Percentiles rank a stretch among this genome's conserved stretches.
phyloP scores from a whole-genome alignment of 257 asterid genomes.

The Solanum verrucosum region DNA sequence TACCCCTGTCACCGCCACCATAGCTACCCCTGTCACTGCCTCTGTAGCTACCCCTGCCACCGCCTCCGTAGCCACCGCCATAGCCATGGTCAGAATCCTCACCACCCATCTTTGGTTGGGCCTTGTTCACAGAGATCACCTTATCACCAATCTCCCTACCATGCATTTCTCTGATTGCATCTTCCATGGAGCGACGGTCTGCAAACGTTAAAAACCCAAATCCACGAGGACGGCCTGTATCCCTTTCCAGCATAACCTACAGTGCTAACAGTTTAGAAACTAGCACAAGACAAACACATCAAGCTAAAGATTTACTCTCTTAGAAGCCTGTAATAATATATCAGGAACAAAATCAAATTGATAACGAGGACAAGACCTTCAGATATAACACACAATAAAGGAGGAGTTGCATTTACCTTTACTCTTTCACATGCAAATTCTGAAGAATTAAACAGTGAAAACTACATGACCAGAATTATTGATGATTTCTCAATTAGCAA shows the following conservation, averaged over 20 bases:
- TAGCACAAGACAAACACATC: not conserved
- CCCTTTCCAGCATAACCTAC: conserved; percentile 92
- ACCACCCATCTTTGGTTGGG: conserved; percentile 77
- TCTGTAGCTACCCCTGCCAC: conserved; percentile 34
- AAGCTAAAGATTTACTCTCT: not conserved
- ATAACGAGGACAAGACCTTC: not conserved
- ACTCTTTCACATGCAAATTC: not conserved
- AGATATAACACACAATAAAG: not conserved
- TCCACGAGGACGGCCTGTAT: conserved; percentile 98
- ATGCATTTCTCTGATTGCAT: conserved; percentile 89
- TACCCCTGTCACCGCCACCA: conserved; percentile 48
- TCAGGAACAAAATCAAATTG: not conserved
- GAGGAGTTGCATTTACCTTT: not conserved
- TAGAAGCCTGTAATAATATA: not conserved
- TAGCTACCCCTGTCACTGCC: conserved; percentile 55
- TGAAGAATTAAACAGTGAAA: not conserved
- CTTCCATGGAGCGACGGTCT: conserved; percentile 91
- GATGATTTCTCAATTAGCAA: not conserved
- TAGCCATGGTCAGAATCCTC: conserved; percentile 63
- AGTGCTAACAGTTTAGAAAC: not conserved
- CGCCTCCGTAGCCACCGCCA: conserved; percentile 56
- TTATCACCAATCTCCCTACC: conserved; percentile 91
- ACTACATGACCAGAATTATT: not conserved
- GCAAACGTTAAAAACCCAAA: conserved; percentile 94
- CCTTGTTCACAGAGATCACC: conserved; percentile 86